Base-by-base conservation (phyloP, 768 basidiomycete genomes). In the Rhodotorula kratochvilovae region DNA sequence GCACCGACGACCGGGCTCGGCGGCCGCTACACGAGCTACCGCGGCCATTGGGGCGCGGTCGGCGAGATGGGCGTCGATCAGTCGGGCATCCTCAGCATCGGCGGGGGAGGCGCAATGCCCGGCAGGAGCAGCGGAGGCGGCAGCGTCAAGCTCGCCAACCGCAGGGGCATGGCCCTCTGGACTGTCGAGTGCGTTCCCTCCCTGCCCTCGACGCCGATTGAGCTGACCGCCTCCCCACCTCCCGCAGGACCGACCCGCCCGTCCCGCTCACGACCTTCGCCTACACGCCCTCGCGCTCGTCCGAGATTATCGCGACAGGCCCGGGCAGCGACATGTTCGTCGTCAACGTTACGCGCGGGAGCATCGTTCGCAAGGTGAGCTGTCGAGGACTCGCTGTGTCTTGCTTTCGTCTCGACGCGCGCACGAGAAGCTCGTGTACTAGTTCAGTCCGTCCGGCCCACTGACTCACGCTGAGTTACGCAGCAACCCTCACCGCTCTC, bases 11-110 rank as follows among this genome's bases (percentile, higher is more conserved):
- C 72, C 19, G 70, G 61, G 8, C 73, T 71, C 50, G 62, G 63
- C 17, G 70, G 71, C 15, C 66, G 79, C 57, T 78, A 79, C 71
- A 76, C 78, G 65, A 64, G 75, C 69, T 73, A 79, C 68, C 61
- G 65, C 45, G 77, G 63, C 2, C 77, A 78, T n/a, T 36, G 66
- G n/a, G 74, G 74, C 15, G 61, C 86, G 3, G 90, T 94, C 7
- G 87, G 86, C 77, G 90, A 89, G 78, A 82, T 97, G 60, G 72
- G 86, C 60, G 85, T 88, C 56, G 91, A 89, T 50, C 92, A 96
- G 71, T 87, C 87, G 42, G 87, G 90, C 78, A 85, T 97, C 23
- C 79, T 82, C 68, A 80, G 78, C 31, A 75, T 82, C n/a, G 81
- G 81, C 1, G 81, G 80, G 3, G 74, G 70, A 53, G 61, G 70